These are phyloP conservation scores for Rutstroemia sp. DNA, from an alignment of 2,329 filamentous ascomycete genomes.

Conservation along the genomic window DNA sequence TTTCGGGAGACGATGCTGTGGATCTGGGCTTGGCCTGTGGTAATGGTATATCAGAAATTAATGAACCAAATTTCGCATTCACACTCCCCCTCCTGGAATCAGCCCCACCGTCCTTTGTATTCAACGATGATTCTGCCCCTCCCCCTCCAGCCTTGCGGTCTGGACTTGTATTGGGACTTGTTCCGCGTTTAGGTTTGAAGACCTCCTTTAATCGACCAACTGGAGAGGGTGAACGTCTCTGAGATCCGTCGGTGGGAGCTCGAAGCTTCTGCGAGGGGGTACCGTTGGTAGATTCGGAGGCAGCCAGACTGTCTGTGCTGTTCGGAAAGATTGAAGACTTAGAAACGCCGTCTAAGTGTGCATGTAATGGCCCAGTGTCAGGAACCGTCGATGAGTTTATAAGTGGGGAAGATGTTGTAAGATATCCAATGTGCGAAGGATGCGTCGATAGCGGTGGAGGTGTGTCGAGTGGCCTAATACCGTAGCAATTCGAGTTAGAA, in stretches of 20 bases:
- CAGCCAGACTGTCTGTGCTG: slow-evolving; percentile 20
- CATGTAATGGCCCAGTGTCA: slow-evolving; percentile 29
- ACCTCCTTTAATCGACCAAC: slow-evolving; percentile 65
- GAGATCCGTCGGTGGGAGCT: slow-evolving; percentile 36
- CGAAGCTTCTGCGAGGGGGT: slow-evolving; percentile 33
- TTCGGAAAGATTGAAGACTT: slow-evolving; percentile 34
- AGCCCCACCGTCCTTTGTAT: slow-evolving; percentile 16
- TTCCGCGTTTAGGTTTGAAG: slow-evolving; percentile 43
- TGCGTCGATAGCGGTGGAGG: slow-evolving; percentile 45
- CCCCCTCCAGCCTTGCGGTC: slow-evolving; percentile 30
- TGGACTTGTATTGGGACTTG: slow-evolving; percentile 39
- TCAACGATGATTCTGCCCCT: slow-evolving; percentile 9
- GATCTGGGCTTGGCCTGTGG: slow-evolving; percentile 14
- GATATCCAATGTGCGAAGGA: slow-evolving; percentile 59
- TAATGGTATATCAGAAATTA: slow-evolving; percentile 25
- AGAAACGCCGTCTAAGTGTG: slow-evolving; percentile 28
- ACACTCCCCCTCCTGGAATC: slow-evolving; percentile 25
- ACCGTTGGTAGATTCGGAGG: slow-evolving; percentile 27
- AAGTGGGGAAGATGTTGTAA: slow-evolving; percentile 62
- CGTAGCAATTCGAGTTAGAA: slow-evolving; percentile 1
- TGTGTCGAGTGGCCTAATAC: slow-evolving; percentile 8
- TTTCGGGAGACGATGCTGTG: slow-evolving; percentile 23
- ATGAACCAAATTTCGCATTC: slow-evolving; percentile 23
- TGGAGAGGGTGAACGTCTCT: slow-evolving; percentile 59
- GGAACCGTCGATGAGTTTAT: slow-evolving; percentile 50